Percentiles rank a stretch among this genome's conserved stretches.
phyloP scores from a whole-genome alignment of 2,329 filamentous ascomycete species.

The Atkinsonella texensis region DNA sequence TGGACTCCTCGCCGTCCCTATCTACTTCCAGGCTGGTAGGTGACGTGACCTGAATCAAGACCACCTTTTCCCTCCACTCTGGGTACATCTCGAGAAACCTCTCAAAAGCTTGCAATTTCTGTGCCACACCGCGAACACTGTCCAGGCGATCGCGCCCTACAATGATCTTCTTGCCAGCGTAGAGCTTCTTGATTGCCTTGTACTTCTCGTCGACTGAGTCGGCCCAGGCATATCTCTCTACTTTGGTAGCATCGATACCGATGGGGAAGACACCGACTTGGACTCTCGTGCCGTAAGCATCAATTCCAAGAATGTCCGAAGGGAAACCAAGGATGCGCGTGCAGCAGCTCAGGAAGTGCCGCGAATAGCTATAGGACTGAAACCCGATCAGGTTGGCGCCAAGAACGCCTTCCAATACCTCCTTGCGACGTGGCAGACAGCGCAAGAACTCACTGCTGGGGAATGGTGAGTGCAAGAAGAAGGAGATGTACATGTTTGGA shows the following conservation, averaged over 20 bases:
- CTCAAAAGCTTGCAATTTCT: constrained; percentile 91
- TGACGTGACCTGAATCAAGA: constrained; percentile 90
- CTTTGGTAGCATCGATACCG: constrained; percentile 77
- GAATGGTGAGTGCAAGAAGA: constrained; percentile 90
- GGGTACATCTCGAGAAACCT: constrained; percentile 82
- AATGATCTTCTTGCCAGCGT: constrained; percentile 86
- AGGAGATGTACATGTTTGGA: constrained; percentile 85
- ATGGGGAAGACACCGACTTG: constrained; percentile 91
- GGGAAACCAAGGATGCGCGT: constrained; percentile 84
- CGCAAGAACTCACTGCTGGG: constrained; percentile 92
- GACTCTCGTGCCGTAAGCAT: constrained; percentile 79
- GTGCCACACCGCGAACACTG: constrained; percentile 83
- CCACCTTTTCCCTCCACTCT: constrained; percentile 83
- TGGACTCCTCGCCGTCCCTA: constrained; percentile 63
- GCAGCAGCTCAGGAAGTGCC: constrained; percentile 90
- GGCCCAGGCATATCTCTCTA: constrained; percentile 63
- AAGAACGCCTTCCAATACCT: constrained; percentile 78
- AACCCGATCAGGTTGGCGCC: constrained; percentile 91
- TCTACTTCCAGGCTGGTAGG: constrained; percentile 71
- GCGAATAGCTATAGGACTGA: constrained; percentile 89
- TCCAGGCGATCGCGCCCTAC: constrained; percentile 91
- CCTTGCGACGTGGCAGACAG: constrained; percentile 77
- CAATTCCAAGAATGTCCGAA: constrained; percentile 72
- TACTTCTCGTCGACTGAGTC: constrained; percentile 60
- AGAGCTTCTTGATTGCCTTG: constrained; percentile 59